Percentiles rank a stretch among this genome's conserved stretches.
These are phyloP conservation scores for Colletotrichum echinochloae DNA, from an alignment of 2,329 filamentous ascomycete genomes.

Conservation along the genomic window DNA sequence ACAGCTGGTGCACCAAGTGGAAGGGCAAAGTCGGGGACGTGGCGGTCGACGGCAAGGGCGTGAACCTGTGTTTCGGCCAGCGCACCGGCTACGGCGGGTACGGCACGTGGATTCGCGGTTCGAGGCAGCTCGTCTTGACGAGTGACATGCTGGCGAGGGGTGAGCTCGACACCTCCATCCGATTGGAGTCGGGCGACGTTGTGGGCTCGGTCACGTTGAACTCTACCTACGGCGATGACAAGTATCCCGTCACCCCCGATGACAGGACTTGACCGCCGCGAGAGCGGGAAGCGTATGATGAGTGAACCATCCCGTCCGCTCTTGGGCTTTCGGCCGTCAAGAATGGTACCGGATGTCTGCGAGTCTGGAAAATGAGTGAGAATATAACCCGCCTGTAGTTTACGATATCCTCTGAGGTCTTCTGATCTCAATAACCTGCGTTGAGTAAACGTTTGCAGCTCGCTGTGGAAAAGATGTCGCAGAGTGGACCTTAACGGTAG, in stretches of 20 bases:
- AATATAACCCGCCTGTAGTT: background rate
- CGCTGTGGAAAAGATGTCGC: background rate
- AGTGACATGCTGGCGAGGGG: constrained; percentile 53
- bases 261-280: constrained; percentile 45
- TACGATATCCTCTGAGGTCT: background rate
- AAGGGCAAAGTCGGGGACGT: constrained; percentile 52
- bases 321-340: background rate
- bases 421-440: background rate
- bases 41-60: constrained; percentile 55
- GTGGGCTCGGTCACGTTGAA: constrained; percentile 68
- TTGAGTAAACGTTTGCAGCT: background rate
- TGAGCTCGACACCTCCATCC: constrained; percentile 69
- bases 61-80: constrained; percentile 70
- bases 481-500: background rate
- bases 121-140: constrained; percentile 65
- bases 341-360: background rate
- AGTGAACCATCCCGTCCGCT: background rate
- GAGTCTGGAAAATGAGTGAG: background rate
- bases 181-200: constrained; percentile 66
- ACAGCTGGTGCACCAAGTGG: constrained; percentile 69
- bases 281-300: no score
- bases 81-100: constrained; percentile 79
- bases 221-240: constrained; percentile 67
- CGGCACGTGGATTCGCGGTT: constrained; percentile 71
- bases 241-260: constrained; percentile 60